Evolutionary conservation across 306 rosid species (phyloP), one percentile per base, ranked within the genome.

Genomic region (Cicer chorassanicum): DNA sequence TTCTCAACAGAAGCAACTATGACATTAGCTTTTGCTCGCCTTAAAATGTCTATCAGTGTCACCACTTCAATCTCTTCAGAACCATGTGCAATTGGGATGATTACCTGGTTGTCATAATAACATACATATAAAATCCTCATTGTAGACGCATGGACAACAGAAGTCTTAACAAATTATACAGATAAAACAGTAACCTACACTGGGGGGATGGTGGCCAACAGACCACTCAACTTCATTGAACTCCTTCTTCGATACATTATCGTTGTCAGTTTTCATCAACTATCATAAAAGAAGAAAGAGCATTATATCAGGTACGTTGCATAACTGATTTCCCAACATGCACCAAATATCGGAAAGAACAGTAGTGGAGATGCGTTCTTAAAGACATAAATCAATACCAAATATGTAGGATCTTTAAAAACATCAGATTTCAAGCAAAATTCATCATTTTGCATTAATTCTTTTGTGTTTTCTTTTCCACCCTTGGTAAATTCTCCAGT

Each of bases 21-120:
- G 16, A 94, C 97, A 41, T 91, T 85, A 14, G 88, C 97, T 85
- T 90, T 91, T n/a, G 97, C 97, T 75, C 98, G 87, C 81, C 91
- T 69, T 24, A 94, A 86, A 79, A 94, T 85, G 87, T 94, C 94
- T 38, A 84, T 90, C 80, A 94, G 72, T 41, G 97, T 84, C 80
- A 87, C 98, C 49, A 84, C 84, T 85, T 94, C 98, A 86, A 91
- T 91, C 54, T 64, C 97, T 87, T 94, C 97, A 21, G 90, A 91
- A 59, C 97, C 97, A 77, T 91, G 86, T 70, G 96, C 97, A 78
- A 91, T 80, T 81, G 98, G 98, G 64, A 94, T 70, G 56, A 94
- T 93, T 78, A 94, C 91, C 98, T 94, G 88, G 5, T 12, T 43
- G 56, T 40, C 73, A 76, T 59, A 50, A 73, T 59, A 50, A 73